Base-by-base conservation (phyloP, 2,329 filamentous ascomycete species). In the Boeremia lycopersici region DNA sequence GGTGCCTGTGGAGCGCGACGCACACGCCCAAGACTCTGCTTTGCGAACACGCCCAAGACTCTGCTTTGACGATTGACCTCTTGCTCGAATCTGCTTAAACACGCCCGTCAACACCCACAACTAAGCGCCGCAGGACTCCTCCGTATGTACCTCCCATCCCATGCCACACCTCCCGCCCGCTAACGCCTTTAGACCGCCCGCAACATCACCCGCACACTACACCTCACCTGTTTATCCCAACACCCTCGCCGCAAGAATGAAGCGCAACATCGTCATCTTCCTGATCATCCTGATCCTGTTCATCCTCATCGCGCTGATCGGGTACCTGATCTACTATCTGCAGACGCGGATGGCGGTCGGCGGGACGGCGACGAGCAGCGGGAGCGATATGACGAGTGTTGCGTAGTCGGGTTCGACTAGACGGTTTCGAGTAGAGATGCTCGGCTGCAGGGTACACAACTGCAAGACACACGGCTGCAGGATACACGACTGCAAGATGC, bases 211-310 rank as follows among this genome's bases (percentile, higher is more conserved):
- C n/a, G n/a, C n/a, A n/a, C n/a, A n/a, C n/a, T n/a, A n/a, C n/a
- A n/a, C n/a, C n/a, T n/a, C n/a, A n/a, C n/a, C n/a, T n/a, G 15
- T 38, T 7, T 23, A 23, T 23, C 19, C 5, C 19, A 5, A 45
- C 17, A n/a, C 5, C 30, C 11, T 13, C 42, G 40, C 50, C 44
- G 54, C 57, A 77, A 45, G 40, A 81, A 82, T 82, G 79, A 72
- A 79, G 70, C 78, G 78, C 71, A 82, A 82, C 72, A 72, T 82
- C 60, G 78, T 79, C 73, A 79, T 82, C 73, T 79, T 79, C 71
- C 72, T 80, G 64, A 81, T 82, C 70, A 77, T 82, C 69, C 75
- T 82, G 63, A 76, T 81, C 69, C 79, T 82, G 65, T 81, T 82
- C 74, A 73, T 81, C 65, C 73, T 81, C 45, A 77, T 81, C 47